These are phyloP conservation scores for Bondarzewia mesenterica DNA, from an alignment of 1,284 basidiomycete genomes.

Conservation along the genomic window DNA sequence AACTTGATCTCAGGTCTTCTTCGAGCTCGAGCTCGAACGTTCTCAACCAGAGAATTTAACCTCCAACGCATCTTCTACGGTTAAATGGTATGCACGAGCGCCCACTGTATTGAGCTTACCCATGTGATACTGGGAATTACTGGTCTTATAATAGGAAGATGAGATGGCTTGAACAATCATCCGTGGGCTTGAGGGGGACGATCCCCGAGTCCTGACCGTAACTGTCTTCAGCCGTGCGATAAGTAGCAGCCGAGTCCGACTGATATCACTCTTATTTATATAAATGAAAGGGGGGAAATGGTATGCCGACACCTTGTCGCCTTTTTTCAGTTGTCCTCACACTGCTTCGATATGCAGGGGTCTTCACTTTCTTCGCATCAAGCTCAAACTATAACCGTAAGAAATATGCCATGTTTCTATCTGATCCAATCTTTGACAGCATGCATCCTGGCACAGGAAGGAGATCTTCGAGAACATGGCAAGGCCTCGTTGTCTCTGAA, in stretches of 20 bases:
- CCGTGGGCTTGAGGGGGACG: background rate
- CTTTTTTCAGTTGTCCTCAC: no score
- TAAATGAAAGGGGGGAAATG: background rate
- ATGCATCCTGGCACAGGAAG: background rate
- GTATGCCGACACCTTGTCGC: background rate
- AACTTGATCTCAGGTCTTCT: no score
- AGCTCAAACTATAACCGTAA: background rate
- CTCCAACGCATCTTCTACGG: no score
- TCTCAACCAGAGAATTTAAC: no score
- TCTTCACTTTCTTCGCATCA: background rate
- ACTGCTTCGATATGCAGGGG: no score
- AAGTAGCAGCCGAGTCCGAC: background rate
- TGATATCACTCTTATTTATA: background rate
- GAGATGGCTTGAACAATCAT: background rate
- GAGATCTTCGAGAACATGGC: background rate
- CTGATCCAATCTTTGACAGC: background rate
- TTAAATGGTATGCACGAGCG: background rate
- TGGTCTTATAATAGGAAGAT: background rate
- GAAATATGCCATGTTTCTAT: background rate
- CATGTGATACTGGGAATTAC: background rate
- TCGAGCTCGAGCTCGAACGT: no score
- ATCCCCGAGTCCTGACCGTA: no score
- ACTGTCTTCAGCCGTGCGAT: background rate
- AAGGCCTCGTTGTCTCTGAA: constrained; percentile 19
- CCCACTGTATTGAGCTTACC: background rate